A percentile compares a stretch with the other conserved stretches of the same genome.
phyloP scores from a whole-genome alignment of 176 grass and related monocot genomes.

The Dactylis glomerata region DNA sequence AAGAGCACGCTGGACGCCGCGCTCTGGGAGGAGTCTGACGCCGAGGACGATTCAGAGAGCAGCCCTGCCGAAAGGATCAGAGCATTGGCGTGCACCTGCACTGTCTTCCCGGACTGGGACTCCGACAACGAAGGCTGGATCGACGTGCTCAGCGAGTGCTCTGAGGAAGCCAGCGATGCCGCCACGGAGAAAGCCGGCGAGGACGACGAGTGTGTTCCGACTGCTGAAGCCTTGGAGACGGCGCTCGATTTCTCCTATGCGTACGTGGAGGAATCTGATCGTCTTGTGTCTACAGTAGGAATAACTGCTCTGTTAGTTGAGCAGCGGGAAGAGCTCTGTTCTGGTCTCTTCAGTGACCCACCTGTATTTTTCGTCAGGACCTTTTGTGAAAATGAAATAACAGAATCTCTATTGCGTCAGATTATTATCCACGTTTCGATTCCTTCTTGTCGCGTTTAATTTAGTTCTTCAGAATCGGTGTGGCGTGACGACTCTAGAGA shows the following conservation, averaged over 20 bases:
- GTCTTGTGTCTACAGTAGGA: constrained; percentile 22
- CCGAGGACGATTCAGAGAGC: constrained; percentile 25
- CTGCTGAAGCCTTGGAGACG: neutral
- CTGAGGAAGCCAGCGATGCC: neutral
- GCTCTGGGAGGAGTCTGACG: constrained; percentile 50
- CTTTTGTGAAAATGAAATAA: constrained; percentile 26
- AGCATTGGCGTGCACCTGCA: constrained; percentile 10
- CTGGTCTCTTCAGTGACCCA: neutral
- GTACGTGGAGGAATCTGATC: neutral
- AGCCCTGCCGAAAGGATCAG: constrained; percentile 24
- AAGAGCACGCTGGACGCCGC: constrained; percentile 65
- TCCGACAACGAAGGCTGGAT: no score
- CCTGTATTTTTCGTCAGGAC: neutral
- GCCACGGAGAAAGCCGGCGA: neutral
- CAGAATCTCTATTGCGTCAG: neutral
- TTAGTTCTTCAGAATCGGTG: neutral
- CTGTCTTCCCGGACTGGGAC: constrained; percentile 40
- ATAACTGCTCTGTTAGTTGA: neutral
- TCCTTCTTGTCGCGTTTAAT: neutral
- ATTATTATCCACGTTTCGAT: neutral
- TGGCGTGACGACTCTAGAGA: constrained; percentile 19
- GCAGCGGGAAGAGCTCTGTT: neutral
- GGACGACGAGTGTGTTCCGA: neutral
- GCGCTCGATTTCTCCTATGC: neutral
- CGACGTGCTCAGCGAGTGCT: neutral